These are phyloP conservation scores for Teratosphaeria destructans DNA, from an alignment of 2,329 filamentous ascomycete genomes.

Conservation along the genomic window DNA sequence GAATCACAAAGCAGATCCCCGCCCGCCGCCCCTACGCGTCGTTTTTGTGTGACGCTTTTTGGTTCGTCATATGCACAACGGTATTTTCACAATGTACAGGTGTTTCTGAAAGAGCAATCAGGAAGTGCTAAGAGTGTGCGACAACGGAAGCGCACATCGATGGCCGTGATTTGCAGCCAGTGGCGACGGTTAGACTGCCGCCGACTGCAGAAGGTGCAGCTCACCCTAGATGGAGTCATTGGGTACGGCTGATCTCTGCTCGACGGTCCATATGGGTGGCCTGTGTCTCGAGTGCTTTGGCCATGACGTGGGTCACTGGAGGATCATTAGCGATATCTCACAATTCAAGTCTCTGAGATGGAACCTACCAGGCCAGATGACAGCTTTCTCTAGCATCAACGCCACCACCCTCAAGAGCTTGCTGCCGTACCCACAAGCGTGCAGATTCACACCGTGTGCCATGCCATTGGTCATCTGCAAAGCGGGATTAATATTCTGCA, in stretches of 20 bases:
- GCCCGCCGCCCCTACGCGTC: background rate
- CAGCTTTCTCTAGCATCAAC: constrained; percentile 76
- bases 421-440: constrained; percentile 61
- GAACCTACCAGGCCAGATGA: constrained; percentile 82
- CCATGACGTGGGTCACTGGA: constrained; percentile 58
- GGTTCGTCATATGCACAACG: background rate
- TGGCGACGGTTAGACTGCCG: background rate
- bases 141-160: background rate
- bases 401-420: constrained; percentile 78
- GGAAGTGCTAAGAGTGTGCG: background rate
- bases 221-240: background rate
- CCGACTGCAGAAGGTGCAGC: background rate
- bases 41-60: background rate
- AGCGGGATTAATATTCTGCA: constrained; percentile 33
- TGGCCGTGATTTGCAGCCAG: background rate
- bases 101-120: background rate
- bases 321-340: constrained; percentile 3
- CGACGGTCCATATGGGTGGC: constrained; percentile 53
- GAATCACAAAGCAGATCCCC: background rate
- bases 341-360: too few species aligned
- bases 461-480: constrained; percentile 35
- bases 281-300: constrained; percentile 54
- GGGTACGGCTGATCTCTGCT: constrained; percentile 37
- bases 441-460: constrained; percentile 34
- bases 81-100: background rate